A percentile compares a stretch with the other conserved stretches of the same genome.
Conservation (phyloP, 495 filamentous ascomycete genomes). For the Aspergillus funiculosus region DNA sequence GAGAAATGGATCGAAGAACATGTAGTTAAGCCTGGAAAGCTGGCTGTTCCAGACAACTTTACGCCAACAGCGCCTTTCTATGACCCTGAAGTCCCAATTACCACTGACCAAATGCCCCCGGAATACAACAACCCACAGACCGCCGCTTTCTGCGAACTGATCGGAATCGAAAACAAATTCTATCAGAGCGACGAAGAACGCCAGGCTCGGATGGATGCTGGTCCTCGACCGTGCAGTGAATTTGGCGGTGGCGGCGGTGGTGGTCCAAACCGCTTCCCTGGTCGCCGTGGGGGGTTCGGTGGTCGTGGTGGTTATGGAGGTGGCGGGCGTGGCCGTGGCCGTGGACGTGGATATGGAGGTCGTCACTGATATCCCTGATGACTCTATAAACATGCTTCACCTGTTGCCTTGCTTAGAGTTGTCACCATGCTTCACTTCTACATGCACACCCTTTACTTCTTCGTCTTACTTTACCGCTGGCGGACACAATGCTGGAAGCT, state of each 20-base stretch:
- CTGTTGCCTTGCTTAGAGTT: no score
- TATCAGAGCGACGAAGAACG: conserved; percentile 63
- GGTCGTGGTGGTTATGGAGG: conserved; percentile 19
- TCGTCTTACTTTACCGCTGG: no score
- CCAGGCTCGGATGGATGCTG: conserved; percentile 38
- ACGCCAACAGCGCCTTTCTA: conserved; percentile 66
- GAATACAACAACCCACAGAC: conserved; percentile 87
- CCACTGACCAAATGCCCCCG: conserved; percentile 46
- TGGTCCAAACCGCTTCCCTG: conserved; percentile 5
- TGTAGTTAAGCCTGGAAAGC: conserved; percentile 51
- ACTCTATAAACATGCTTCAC: no score
- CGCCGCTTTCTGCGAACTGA: conserved; percentile 63
- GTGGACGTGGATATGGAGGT: conserved; percentile 13
- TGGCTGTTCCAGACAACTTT: conserved; percentile 73
- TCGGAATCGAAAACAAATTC: conserved; percentile 76
- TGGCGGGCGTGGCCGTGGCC: conserved; percentile 18
- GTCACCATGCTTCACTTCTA: no score
- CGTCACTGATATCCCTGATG: background rate
- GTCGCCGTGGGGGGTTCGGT: conserved; percentile 15
- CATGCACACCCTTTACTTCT: no score
- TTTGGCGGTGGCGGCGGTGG: conserved; percentile 3
- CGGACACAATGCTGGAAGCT: no score
- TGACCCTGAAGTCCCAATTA: conserved; percentile 35
- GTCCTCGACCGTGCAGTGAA: conserved; percentile 25
- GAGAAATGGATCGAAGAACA: conserved; percentile 72